Conservation (phyloP, 1,284 basidiomycete genomes). For the Anthracocystis panici-leucophaei region DNA sequence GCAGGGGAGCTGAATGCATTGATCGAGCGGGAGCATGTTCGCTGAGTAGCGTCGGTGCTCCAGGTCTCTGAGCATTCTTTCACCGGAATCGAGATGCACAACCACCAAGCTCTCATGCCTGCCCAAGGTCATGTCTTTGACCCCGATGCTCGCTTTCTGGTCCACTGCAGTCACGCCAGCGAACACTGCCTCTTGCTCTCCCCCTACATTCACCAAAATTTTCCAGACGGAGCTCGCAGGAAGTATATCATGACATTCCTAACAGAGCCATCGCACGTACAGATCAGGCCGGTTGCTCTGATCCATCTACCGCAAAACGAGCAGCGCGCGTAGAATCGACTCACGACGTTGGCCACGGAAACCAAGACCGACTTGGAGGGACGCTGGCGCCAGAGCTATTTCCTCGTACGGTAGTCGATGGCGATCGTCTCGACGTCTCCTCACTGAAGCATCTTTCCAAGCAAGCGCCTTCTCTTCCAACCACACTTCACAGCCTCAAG, state of each 20-base stretch:
- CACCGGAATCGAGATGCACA: background rate
- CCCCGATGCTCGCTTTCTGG: background rate
- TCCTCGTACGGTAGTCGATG: background rate
- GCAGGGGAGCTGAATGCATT: too few relatives aligned
- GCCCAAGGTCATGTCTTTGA: background rate
- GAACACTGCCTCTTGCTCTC: background rate
- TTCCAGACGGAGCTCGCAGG: background rate
- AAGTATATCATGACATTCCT: conserved; percentile 14
- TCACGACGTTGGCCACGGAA: conserved; percentile 4
- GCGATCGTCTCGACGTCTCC: background rate
- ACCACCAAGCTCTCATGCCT: background rate
- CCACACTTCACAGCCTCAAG: too few relatives aligned
- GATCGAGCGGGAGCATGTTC: too few relatives aligned
- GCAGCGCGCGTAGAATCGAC: background rate
- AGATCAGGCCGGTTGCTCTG: background rate
- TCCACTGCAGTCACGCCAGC: background rate
- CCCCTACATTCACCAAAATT: background rate
- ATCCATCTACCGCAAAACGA: conserved; percentile 3
- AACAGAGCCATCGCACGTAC: too few relatives aligned
- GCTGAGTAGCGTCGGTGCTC: too few relatives aligned
- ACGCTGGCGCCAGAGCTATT: background rate
- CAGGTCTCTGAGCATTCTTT: background rate
- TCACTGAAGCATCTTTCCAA: too few relatives aligned
- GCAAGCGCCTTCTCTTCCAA: background rate
- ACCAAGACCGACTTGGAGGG: background rate